Evolutionary conservation across 1,284 basidiomycete genomes (phyloP), one percentile per base, ranked within the genome.

Genomic region (Naganishia albida): DNA sequence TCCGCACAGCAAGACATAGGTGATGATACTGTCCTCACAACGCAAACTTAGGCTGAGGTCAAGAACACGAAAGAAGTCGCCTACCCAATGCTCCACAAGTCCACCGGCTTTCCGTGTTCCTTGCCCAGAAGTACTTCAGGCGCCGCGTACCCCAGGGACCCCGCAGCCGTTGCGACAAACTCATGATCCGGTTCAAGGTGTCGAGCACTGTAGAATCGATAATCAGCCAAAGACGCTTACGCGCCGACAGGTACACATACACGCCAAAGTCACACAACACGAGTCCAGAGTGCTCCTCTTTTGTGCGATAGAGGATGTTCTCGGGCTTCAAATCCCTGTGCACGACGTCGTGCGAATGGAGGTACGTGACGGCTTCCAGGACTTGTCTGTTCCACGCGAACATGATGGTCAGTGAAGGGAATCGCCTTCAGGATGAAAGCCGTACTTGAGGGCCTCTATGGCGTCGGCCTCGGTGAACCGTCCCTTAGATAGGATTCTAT

Each of bases 221-320:
- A 3, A 20, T 48, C 3, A 18, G 26, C 16, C 16, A 4, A 18
- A 15, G 6, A 43, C n/a, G 6, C 15, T 15, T 43, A 15, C 15
- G 13, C 13, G 18, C 15, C 10, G 10, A 44, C 7, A 34, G 34
- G 34, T 34, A 34, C 42, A 79, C 86, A 51, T 71, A 90, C 89
- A 99, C 97, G 70, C 96, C 96, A 77, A 99, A 98, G 78, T 99
- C 96, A 23, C 88, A 93, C 62, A 96, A 92, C 62, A 96, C 92
- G 60, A 96, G 84, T 68, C 88, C 88, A 23, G 88, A 90, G 26
- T 71, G 68, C 4, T 69, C 67, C 2, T 85, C 87, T 66, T 82
- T 84, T 10, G 89, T 89, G 62, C 91, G 87, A 77, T 92, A 96
- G 8, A 96, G 82, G 67, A 96, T 95, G 75, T 98, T 97, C 78